Conservation (phyloP, 192 early-diverging fungal genomes). For the Powellomyces hirtus region DNA sequence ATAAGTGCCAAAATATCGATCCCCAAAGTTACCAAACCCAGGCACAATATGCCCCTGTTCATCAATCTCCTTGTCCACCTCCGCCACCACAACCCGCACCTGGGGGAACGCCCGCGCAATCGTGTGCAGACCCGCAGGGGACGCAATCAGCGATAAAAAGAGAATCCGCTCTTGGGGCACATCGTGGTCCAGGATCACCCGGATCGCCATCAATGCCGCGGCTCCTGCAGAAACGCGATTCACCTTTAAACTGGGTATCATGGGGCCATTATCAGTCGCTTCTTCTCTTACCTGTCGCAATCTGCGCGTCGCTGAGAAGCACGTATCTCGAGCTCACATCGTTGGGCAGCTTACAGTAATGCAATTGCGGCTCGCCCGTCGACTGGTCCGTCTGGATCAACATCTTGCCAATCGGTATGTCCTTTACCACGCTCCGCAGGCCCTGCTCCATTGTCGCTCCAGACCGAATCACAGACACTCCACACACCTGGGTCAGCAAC, state of each 20-base stretch:
- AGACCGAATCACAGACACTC: slow-evolving; percentile 81
- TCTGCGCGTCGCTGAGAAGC: slow-evolving; percentile 82
- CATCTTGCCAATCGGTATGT: slow-evolving; percentile 84
- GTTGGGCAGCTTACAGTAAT: slow-evolving; percentile 78
- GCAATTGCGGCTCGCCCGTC: slow-evolving; percentile 84
- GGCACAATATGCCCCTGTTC: slow-evolving; percentile 70
- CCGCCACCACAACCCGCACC: slow-evolving; percentile 76
- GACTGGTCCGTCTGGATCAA: slow-evolving; percentile 79
- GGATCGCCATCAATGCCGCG: slow-evolving; percentile 93
- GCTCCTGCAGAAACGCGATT: slow-evolving; percentile 55
- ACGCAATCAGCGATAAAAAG: slow-evolving; percentile 79
- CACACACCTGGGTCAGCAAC: slow-evolving; percentile 52
- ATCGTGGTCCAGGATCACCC: slow-evolving; percentile 87
- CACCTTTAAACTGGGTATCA: neutral
- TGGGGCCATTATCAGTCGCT: neutral
- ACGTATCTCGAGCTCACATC: slow-evolving; percentile 62
- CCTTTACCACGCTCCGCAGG: slow-evolving; percentile 74
- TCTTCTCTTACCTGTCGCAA: slow-evolving; percentile 60
- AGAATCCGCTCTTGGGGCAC: slow-evolving; percentile 72
- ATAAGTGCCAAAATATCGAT: slow-evolving; percentile 29
- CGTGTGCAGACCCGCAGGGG: slow-evolving; percentile 72
- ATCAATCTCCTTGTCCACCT: slow-evolving; percentile 70
- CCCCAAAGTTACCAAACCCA: slow-evolving; percentile 87
- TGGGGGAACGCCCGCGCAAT: slow-evolving; percentile 80
- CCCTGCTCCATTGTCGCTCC: slow-evolving; percentile 91